Base-by-base conservation (phyloP, 1,284 basidiomycete species). In the Salmacisia buchloeana region DNA sequence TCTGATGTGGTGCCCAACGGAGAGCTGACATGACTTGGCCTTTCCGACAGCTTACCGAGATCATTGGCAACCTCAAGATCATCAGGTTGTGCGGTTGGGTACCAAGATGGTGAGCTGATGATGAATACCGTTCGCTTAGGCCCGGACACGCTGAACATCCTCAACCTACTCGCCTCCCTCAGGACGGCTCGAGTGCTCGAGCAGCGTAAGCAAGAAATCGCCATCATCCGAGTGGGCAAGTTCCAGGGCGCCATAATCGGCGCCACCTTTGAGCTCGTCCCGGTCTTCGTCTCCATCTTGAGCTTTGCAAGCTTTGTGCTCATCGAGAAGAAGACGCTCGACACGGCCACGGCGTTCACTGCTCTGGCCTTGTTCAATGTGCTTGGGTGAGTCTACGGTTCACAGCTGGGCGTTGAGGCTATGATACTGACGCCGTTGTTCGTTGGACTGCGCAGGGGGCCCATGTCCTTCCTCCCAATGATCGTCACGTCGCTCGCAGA, bases 181-280 rank as follows among this genome's bases (percentile, higher is more conserved):
- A 54, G 49, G 49, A 54, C 49, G 29, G 27, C 31, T 12, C 49
- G 49, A 18, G 49, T 54, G 13, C 25, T 54, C 12, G 49, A 54
- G 18, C 49, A 54, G 29, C 49, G 49, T 33, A 33, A 31, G 25
- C 25, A 29, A 9, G 49, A 54, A 54, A 3, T 54, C 12, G 18
- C 18, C 6, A 13, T 33, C 49, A 69, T 75, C n/a, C 61, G 69
- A 1, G 71, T 75, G 58, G 65, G 73, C 63, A 75, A 75, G 54
- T 67, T 73, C 57, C 66, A 68, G 35, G 71, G 68, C 5, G 49
- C 49, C 15, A 2, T 54, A 7, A 33, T 54, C 2, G 49, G 49
- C 9, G 49, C 49, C 27, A 54, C 27, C 6, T 54, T 54, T n/a
- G 49, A 54, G 13, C 23, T 54, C 12, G 27, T 33, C 2, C 49